Evolutionary conservation across 106 monocot species (phyloP).

Genomic region (Agapanthus africanus): DNA sequence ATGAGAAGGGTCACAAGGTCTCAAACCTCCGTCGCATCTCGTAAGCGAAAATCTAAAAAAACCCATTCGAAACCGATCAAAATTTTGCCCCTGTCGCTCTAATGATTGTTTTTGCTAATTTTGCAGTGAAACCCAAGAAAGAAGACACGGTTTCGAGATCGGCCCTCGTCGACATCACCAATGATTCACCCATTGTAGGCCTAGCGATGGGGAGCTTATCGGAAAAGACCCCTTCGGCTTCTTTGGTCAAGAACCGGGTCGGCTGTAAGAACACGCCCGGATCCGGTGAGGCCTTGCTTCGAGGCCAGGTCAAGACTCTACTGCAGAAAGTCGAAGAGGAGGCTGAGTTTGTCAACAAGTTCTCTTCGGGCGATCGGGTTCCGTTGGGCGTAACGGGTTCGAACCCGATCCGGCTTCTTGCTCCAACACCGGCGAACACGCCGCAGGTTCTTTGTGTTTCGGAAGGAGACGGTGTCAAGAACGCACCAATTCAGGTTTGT

Average conservation of each 20-base stretch:
- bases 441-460: constrained; percentile 63
- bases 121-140: constrained; percentile 44
- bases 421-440: constrained; percentile 29
- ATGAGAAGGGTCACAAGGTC: constrained; percentile 38
- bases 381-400: constrained; percentile 30
- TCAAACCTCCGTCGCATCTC: constrained; percentile 20
- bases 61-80: too few species aligned
- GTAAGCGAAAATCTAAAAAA: too few species aligned
- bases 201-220: constrained; percentile 25
- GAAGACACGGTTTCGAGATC: constrained; percentile 18
- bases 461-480: constrained; percentile 15
- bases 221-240: constrained; percentile 42
- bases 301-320: constrained; percentile 82
- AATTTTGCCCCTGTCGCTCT: too few species aligned
- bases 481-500: constrained; percentile 43
- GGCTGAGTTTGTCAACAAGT: constrained; percentile 23
- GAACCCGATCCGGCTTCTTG: not conserved
- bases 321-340: constrained; percentile 85
- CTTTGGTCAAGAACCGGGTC: constrained; percentile 17
- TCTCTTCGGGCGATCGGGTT: too few species aligned
- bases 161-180: constrained; percentile 78
- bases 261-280: constrained; percentile 36
- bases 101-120: too few species aligned
- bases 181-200: constrained; percentile 87
- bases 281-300: constrained; percentile 85